Conservation (phyloP, 345 rosid genomes). For the Aquilaria malaccensis region DNA sequence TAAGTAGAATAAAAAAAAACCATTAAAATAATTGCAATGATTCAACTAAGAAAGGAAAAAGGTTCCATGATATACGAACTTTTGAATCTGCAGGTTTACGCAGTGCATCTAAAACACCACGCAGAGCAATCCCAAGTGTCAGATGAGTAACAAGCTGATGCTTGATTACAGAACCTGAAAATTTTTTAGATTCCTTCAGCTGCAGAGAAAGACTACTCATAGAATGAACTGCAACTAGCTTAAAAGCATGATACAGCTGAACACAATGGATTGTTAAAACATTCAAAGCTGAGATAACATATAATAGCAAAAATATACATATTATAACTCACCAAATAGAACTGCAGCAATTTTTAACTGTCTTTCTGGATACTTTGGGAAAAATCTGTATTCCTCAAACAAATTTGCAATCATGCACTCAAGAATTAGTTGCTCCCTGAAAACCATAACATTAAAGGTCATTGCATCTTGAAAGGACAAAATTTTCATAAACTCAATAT, state of each 20-base stretch:
- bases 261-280: background rate
- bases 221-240: background rate
- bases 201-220: background rate
- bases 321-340: constrained; percentile 71
- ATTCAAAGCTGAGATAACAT: background rate
- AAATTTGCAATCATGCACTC: constrained; percentile 96
- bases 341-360: constrained; percentile 90
- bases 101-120: constrained; percentile 87
- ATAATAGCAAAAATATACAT: background rate
- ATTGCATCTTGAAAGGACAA: too few relatives aligned
- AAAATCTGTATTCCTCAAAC: constrained; percentile 91
- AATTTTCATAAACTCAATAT: too few relatives aligned
- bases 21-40: background rate
- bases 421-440: constrained; percentile 84
- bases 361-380: constrained; percentile 94
- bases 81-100: constrained; percentile 98
- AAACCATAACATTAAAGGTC: constrained; percentile 5
- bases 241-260: background rate
- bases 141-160: constrained; percentile 94
- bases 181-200: constrained; percentile 6
- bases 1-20: constrained; percentile 13
- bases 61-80: constrained; percentile 32
- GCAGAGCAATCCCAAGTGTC: constrained; percentile 89
- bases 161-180: constrained; percentile 88
- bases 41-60: constrained; percentile 8